These are phyloP conservation scores for Ascochyta lentis DNA, from an alignment of 2,329 filamentous ascomycete species.

Conservation along the genomic window DNA sequence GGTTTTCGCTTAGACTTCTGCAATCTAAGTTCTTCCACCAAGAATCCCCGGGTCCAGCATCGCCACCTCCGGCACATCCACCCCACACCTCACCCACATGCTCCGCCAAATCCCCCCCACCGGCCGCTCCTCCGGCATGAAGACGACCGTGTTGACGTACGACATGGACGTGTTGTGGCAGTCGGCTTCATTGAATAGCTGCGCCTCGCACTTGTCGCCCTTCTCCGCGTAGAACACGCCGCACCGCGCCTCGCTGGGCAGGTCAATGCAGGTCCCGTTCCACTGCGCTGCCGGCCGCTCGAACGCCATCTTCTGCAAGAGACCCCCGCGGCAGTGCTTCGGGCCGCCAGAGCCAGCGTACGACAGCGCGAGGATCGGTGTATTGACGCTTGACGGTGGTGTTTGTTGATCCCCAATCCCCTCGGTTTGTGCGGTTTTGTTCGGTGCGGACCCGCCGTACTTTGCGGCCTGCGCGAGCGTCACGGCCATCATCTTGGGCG, in stretches of 20 bases:
- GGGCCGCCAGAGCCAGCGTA: slow-evolving; percentile 44
- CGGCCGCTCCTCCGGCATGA: slow-evolving; percentile 45
- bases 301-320: slow-evolving; percentile 36
- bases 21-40: no score
- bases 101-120: slow-evolving; percentile 45
- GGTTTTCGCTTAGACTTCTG: slow-evolving; percentile 38
- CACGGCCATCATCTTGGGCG: slow-evolving; percentile 32
- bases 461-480: slow-evolving; percentile 37
- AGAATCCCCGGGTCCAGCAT: slow-evolving; percentile 40
- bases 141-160: slow-evolving; percentile 45
- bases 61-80: slow-evolving; percentile 38
- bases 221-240: slow-evolving; percentile 45
- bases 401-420: no score
- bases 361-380: slow-evolving; percentile 42
- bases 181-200: slow-evolving; percentile 38
- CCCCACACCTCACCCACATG: slow-evolving; percentile 44
- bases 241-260: slow-evolving; percentile 41
- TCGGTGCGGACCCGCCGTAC: slow-evolving; percentile 26
- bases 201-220: slow-evolving; percentile 45
- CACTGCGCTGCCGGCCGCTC: slow-evolving; percentile 32
- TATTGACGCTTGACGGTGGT: neutral
- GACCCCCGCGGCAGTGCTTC: slow-evolving; percentile 44
- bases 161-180: slow-evolving; percentile 39
- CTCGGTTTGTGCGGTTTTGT: slow-evolving; percentile 25
- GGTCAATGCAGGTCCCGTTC: slow-evolving; percentile 42